phyloP scores from a whole-genome alignment of 768 basidiomycete species.

The Kwoniella botswanensis region DNA sequence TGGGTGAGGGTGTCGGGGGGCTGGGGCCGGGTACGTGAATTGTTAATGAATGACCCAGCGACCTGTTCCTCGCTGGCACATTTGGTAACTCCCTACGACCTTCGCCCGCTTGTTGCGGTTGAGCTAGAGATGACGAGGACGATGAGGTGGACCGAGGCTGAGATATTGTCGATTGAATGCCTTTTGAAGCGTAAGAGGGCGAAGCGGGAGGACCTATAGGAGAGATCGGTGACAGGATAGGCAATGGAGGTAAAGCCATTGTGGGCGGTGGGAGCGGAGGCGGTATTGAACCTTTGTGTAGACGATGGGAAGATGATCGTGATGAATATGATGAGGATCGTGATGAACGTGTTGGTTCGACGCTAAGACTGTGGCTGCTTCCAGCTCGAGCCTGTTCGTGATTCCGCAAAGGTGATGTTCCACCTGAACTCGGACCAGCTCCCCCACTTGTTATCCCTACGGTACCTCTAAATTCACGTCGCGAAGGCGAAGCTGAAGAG shows the following conservation, averaged over 20 bases:
- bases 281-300: slow-evolving; percentile 24
- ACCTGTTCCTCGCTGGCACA: slow-evolving; percentile 8
- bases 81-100: slow-evolving; percentile 21
- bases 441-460: background rate
- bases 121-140: slow-evolving; percentile 16
- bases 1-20: slow-evolving; percentile 16
- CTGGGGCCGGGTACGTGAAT: slow-evolving; percentile 35
- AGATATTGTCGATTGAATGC: slow-evolving; percentile 15
- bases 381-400: slow-evolving; percentile 3
- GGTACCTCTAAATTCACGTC: background rate
- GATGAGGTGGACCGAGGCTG: slow-evolving; percentile 19
- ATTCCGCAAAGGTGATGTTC: background rate
- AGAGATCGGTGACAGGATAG: slow-evolving; percentile 38
- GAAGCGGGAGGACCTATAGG: slow-evolving; percentile 25
- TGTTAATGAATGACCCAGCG: slow-evolving; percentile 35
- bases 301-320: slow-evolving; percentile 18
- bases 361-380: background rate
- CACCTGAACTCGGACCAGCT: background rate
- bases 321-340: slow-evolving; percentile 20
- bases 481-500: slow-evolving; percentile 1
- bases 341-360: slow-evolving; percentile 16
- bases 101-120: slow-evolving; percentile 3
- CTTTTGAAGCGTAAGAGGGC: slow-evolving; percentile 14
- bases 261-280: slow-evolving; percentile 37
- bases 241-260: slow-evolving; percentile 36